Percentiles rank a stretch among this genome's conserved stretches.
Evolutionary conservation across 2,329 filamentous ascomycete genomes (phyloP).

Genomic region (Cladosporium sp.): DNA sequence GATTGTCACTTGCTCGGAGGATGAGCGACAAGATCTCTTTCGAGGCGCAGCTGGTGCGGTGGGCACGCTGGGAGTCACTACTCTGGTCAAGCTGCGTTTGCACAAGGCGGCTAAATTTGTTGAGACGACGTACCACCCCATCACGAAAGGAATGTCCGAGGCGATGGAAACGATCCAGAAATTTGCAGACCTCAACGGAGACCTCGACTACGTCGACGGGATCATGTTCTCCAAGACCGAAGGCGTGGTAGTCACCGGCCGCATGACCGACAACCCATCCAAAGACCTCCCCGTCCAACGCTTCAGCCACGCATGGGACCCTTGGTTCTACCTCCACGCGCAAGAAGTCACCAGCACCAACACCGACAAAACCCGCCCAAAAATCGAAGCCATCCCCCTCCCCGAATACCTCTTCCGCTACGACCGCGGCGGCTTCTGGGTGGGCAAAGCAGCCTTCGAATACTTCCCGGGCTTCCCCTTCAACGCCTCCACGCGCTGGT

Average conservation of each 20-base stretch:
- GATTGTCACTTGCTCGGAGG: slow-evolving; percentile 51
- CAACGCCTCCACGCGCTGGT: slow-evolving; percentile 57
- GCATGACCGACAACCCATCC: slow-evolving; percentile 43
- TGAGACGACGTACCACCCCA: slow-evolving; percentile 46
- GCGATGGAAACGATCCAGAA: slow-evolving; percentile 47
- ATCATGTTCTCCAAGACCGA: slow-evolving; percentile 44
- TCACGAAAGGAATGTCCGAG: slow-evolving; percentile 37
- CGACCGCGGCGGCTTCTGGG: slow-evolving; percentile 65
- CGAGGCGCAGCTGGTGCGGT: slow-evolving; percentile 62
- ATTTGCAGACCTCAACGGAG: slow-evolving; percentile 47
- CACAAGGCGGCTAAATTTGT: slow-evolving; percentile 45
- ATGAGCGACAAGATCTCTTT: slow-evolving; percentile 58
- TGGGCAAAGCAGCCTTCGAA: slow-evolving; percentile 56
- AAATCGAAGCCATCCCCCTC: slow-evolving; percentile 46
- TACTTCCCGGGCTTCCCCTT: slow-evolving; percentile 62
- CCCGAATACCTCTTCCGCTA: slow-evolving; percentile 58
- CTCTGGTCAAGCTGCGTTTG: slow-evolving; percentile 51
- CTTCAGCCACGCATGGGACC: slow-evolving; percentile 59
- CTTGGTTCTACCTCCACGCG: slow-evolving; percentile 72
- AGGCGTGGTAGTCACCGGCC: slow-evolving; percentile 43
- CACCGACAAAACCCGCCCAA: too few relatives aligned
- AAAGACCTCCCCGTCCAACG: slow-evolving; percentile 21
- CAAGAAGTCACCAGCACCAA: slow-evolving; percentile 19
- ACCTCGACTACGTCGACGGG: slow-evolving; percentile 54
- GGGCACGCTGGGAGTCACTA: slow-evolving; percentile 66